phyloP scores from a whole-genome alignment of 352 stramenopile genomes.

The Pythium oligandrum region DNA sequence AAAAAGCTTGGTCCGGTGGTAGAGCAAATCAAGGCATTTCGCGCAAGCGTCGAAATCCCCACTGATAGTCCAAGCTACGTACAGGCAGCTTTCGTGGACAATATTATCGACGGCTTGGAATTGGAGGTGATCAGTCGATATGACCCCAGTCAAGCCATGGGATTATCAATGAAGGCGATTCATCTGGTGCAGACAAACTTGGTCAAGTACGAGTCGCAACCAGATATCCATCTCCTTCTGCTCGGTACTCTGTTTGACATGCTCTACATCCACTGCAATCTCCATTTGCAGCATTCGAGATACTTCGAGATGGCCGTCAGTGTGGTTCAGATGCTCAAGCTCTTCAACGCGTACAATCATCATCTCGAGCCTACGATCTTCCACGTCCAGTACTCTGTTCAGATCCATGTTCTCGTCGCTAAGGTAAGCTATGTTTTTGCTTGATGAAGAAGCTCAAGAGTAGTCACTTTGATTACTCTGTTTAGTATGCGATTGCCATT shows the following conservation, averaged over 20 bases:
- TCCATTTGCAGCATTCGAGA: conserved; percentile 50
- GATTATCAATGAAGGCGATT: conserved; percentile 46
- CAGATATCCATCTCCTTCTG: conserved; percentile 40
- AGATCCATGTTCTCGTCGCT: conserved; percentile 57
- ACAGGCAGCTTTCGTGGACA: conserved; percentile 43
- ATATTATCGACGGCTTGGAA: conserved; percentile 48
- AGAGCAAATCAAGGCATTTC: conserved; percentile 15
- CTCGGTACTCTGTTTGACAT: conserved; percentile 63
- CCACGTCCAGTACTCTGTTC: conserved; percentile 44
- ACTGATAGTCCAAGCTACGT: too few relatives aligned
- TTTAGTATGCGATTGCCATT: conserved; percentile 55
- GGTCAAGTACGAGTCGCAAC: conserved; percentile 26
- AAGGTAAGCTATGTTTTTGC: conserved; percentile 30
- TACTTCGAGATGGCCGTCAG: conserved; percentile 63
- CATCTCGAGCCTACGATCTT: conserved; percentile 40
- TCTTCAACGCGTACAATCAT: conserved; percentile 45
- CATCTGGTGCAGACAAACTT: conserved; percentile 48
- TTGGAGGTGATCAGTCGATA: conserved; percentile 23
- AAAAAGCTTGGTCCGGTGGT: too few relatives aligned
- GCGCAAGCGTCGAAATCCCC: background rate
- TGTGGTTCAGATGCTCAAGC: conserved; percentile 49
- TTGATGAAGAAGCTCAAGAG: background rate
- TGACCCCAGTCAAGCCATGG: conserved; percentile 39
- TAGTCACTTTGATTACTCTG: background rate
- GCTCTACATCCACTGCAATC: conserved; percentile 55